phyloP scores from a whole-genome alignment of 495 filamentous ascomycete species.

The Trichoderma virens region DNA sequence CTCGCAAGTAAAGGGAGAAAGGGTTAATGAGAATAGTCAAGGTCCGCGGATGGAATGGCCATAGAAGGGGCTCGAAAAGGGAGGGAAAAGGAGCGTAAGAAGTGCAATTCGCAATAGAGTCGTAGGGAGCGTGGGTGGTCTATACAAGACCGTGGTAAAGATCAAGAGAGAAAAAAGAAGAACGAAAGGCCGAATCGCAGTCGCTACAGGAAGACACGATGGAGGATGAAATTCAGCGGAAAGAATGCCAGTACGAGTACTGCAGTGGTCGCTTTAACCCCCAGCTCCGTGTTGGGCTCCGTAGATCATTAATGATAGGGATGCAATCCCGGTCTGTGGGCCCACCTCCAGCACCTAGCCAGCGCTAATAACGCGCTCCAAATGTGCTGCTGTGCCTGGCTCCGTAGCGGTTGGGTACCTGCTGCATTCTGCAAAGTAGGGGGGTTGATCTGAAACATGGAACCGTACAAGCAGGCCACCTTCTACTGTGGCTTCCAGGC shows the following conservation, averaged over 20 bases:
- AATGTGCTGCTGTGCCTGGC: neutral
- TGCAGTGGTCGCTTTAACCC: too few species aligned
- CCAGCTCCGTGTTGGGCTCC: neutral
- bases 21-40: neutral
- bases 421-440: conserved; percentile 2
- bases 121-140: neutral
- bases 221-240: neutral
- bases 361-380: neutral
- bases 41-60: neutral
- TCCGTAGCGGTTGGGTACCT: neutral
- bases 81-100: neutral
- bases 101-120: neutral
- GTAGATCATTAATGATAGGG: conserved; percentile 6
- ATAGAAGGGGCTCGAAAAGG: neutral
- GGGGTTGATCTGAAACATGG: neutral
- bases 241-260: neutral
- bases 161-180: neutral
- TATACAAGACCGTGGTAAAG: neutral
- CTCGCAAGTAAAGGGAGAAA: neutral
- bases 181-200: neutral
- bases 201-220: neutral
- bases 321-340: neutral
- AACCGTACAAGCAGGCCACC: neutral
- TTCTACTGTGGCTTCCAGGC: too few species aligned
- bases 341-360: neutral